phyloP scores from a whole-genome alignment of 2,329 filamentous ascomycete genomes.

The Ascochyta rabiei region DNA sequence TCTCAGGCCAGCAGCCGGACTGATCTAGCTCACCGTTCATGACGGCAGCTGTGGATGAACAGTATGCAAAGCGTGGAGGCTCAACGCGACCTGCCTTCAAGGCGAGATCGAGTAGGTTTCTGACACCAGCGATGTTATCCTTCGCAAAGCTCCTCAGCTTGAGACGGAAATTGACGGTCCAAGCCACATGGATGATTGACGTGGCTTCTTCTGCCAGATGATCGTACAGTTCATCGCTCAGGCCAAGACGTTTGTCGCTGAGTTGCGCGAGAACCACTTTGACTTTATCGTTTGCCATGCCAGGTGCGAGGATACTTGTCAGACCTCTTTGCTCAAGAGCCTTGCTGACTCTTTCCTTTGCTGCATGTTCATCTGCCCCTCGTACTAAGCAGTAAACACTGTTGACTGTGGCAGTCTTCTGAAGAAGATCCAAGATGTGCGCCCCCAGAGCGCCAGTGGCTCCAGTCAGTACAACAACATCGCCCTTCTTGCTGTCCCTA shows the following conservation, averaged over 20 bases:
- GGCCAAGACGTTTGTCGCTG: conserved; percentile 56
- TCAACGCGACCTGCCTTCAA: conserved; percentile 37
- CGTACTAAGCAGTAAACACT: conserved; percentile 65
- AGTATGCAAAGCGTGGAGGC: conserved; percentile 55
- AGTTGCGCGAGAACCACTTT: conserved; percentile 57
- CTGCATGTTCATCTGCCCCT: conserved; percentile 45
- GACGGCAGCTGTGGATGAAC: conserved; percentile 59
- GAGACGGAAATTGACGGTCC: conserved; percentile 69
- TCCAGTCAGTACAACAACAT: conserved; percentile 53
- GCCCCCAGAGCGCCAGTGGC: conserved; percentile 59
- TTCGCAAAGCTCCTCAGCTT: conserved; percentile 61
- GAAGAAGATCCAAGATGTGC: conserved; percentile 57
- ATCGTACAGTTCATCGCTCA: conserved; percentile 51
- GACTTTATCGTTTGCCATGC: conserved; percentile 46
- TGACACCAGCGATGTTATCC: conserved; percentile 58
- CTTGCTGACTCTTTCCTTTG: conserved; percentile 42
- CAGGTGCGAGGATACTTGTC: conserved; percentile 22
- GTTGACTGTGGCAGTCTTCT: conserved; percentile 45
- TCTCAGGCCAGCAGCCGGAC: conserved; percentile 48
- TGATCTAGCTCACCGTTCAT: conserved; percentile 32
- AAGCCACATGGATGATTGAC: conserved; percentile 66
- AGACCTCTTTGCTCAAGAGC: conserved; percentile 41
- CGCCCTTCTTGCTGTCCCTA: conserved; percentile 1
- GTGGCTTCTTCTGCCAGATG: conserved; percentile 53
- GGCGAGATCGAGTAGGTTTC: conserved; percentile 57